Evolutionary conservation across 1,284 basidiomycete genomes (phyloP), one percentile per base, ranked within the genome.

Genomic region (Vanrija pseudolonga): DNA sequence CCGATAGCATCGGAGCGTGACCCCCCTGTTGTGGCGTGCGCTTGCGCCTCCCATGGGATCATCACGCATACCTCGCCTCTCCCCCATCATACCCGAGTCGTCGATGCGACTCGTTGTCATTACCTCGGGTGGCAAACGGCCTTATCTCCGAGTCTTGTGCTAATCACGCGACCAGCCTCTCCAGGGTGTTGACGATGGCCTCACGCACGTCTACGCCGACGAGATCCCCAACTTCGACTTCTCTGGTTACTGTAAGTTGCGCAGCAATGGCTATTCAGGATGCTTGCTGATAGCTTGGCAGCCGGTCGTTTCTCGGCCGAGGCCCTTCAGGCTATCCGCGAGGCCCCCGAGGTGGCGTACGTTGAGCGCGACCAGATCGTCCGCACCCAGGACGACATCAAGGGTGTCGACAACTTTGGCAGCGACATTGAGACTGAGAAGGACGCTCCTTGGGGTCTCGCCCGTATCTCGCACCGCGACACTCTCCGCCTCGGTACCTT

Each of bases 291-390:
- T 26, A 28, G 12, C 41, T 26, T 45, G 17, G 17, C 47, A 79
- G 83, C 94, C 45, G 95, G 94, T 51, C 81, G 80, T 67, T 97
- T 99, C 81, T 83, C 86, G 37, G 77, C 83, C 42, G 76, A 79
- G 47, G 86, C 88, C 40, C 74, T 99, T 59, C 82, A 90, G 51
- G 82, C 84, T 68, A 87, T 99, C 72, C 84, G 95, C 52, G 77
- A 81, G 47, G 82, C 88, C 80, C 93, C 94, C 18, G 93, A 95
- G 74, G 93, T 99, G 47, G 89, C 86, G 28, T 95, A 88, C 71
- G 81, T 99, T 57, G 96, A 99, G 80, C 83, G 81, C 59, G 96
- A 99, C 79, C 91, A 95, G 78, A 80, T 93, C 63, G 89, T 95
- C 20, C 82, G 80, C 63, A 87, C 88, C 15, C 82, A 84, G 62